Conservation (phyloP, 176 grass and related monocot species). For the Alopecurus myosuroides region DNA sequence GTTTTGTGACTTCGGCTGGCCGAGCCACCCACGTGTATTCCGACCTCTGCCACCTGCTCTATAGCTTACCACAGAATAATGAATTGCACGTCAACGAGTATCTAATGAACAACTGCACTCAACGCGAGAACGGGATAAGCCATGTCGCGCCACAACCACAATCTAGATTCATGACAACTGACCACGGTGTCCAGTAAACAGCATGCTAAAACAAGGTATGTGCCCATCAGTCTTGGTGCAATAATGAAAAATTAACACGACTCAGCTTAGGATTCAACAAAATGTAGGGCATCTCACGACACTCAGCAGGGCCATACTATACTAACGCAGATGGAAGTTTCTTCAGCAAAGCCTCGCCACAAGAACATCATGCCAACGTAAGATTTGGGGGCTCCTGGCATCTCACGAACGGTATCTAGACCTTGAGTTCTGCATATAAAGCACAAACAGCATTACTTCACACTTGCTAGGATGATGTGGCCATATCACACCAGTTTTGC, state of each 20-base stretch:
- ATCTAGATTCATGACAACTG: neutral
- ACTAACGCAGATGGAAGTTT: neutral
- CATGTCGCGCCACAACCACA: neutral
- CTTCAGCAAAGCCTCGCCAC: neutral
- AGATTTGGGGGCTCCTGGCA: neutral
- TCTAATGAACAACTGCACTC: neutral
- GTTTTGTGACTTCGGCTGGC: constrained; percentile 14
- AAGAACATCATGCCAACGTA: neutral
- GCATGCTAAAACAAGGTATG: neutral
- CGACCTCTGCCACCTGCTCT: neutral
- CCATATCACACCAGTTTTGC: neutral
- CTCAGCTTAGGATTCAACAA: neutral
- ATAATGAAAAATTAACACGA: neutral
- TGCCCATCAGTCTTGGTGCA: neutral
- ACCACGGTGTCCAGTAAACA: neutral
- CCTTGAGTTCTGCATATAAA: neutral
- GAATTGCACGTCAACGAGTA: neutral
- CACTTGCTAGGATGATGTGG: neutral
- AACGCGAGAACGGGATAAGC: too few species aligned
- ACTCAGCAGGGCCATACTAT: neutral
- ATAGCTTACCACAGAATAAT: neutral
- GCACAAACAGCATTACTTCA: neutral
- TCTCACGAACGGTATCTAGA: neutral
- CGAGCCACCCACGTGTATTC: neutral
- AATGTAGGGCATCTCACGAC: neutral